These are phyloP conservation scores for Whalleya microplaca DNA, from an alignment of 2,329 filamentous ascomycete species.

Conservation along the genomic window DNA sequence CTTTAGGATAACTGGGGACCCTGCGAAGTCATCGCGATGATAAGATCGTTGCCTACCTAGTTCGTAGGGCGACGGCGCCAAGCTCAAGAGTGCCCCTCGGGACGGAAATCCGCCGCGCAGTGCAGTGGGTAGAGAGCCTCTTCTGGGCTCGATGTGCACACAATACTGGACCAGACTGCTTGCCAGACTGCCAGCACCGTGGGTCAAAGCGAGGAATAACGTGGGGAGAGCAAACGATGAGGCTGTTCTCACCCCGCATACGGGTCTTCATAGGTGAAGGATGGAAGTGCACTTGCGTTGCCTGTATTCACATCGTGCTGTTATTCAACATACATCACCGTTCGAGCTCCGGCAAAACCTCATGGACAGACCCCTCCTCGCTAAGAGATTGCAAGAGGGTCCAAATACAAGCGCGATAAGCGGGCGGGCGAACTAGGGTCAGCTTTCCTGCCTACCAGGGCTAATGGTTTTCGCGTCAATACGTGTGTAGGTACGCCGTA, in stretches of 20 bases:
- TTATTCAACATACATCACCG: neutral
- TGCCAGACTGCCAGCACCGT: too few species aligned
- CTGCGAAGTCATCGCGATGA: neutral
- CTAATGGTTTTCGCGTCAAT: neutral
- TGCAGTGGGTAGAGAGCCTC: neutral
- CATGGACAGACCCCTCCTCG: neutral
- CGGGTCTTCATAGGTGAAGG: neutral
- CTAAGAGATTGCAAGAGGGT: neutral
- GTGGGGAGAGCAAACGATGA: neutral
- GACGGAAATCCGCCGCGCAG: too few species aligned
- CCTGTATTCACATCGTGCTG: neutral
- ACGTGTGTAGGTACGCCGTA: neutral
- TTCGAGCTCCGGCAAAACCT: neutral
- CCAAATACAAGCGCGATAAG: neutral
- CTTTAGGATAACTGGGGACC: too few species aligned
- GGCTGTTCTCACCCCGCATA: neutral
- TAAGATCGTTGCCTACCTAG: neutral
- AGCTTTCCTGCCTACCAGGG: neutral
- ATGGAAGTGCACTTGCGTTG: neutral
- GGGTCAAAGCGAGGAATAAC: too few species aligned
- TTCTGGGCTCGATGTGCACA: neutral
- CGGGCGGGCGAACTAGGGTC: neutral
- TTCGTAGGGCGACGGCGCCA: neutral
- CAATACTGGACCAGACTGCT: neutral
- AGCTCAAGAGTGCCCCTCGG: neutral